phyloP scores from a whole-genome alignment of 129 eudicot species.

The Artemisia argyi region DNA sequence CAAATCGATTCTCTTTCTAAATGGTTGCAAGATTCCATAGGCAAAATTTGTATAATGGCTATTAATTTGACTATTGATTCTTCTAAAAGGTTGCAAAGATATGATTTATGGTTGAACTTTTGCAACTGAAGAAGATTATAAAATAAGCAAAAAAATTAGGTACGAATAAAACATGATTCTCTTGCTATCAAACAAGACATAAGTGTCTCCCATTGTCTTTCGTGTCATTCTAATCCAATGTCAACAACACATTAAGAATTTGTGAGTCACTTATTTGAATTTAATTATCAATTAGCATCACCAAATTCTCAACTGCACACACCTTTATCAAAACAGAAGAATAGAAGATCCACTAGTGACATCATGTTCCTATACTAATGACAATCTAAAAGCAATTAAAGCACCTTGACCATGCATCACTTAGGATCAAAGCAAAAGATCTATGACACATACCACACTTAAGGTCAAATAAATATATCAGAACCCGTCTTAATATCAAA shows the following conservation, averaged over 20 bases:
- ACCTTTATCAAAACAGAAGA: neutral
- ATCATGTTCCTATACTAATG: neutral
- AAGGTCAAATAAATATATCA: neutral
- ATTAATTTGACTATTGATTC: neutral
- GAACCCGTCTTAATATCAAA: neutral
- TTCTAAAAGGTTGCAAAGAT: neutral
- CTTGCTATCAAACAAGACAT: neutral
- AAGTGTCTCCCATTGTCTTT: slow-evolving; percentile 7
- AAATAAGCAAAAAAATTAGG: no score
- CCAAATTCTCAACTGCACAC: neutral
- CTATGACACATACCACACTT: neutral
- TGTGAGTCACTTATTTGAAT: neutral
- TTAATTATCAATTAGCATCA: neutral
- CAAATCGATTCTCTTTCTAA: no score
- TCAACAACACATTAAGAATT: slow-evolving; percentile 7
- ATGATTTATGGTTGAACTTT: neutral
- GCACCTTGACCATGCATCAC: neutral
- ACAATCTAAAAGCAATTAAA: neutral
- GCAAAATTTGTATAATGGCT: no score
- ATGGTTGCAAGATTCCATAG: no score
- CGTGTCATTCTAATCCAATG: slow-evolving; percentile 13
- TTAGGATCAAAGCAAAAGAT: neutral
- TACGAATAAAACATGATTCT: neutral
- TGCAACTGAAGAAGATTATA: neutral
- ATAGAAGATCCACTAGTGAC: neutral